A percentile compares a stretch with the other conserved stretches of the same genome.
Conservation (phyloP, 108 stramenopile species). For the Skeletonema marinoi region DNA sequence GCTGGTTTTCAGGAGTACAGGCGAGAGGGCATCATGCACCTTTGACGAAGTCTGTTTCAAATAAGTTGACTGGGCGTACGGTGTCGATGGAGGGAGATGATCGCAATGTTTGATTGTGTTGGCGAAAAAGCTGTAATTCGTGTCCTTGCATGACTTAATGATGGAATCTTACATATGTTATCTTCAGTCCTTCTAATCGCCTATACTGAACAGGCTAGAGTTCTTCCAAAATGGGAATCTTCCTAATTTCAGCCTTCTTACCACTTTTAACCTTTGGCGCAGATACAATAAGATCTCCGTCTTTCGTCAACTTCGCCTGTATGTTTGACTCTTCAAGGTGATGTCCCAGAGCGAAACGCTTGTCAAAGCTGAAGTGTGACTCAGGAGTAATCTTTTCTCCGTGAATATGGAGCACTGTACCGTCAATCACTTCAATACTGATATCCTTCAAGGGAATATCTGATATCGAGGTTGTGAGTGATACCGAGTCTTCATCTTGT, state of each 20-base stretch:
- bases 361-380: slow-evolving; percentile 34
- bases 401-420: slow-evolving; percentile 21
- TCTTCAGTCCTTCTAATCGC: no score
- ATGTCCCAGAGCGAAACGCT: slow-evolving; percentile 23
- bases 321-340: slow-evolving; percentile 21
- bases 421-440: slow-evolving; percentile 33
- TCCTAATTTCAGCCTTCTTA: slow-evolving; percentile 9
- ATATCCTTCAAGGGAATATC: slow-evolving; percentile 30
- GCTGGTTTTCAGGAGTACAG: not conserved
- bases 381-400: slow-evolving; percentile 11
- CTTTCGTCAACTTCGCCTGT: slow-evolving; percentile 28
- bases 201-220: no score
- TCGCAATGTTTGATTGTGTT: not conserved
- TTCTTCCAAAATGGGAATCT: slow-evolving; percentile 32
- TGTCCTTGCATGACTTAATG: no score
- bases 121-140: not conserved
- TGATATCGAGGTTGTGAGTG: slow-evolving; percentile 21
- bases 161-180: no score
- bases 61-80: not conserved
- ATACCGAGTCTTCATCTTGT: slow-evolving; percentile 17
- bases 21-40: not conserved
- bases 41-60: not conserved
- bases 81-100: not conserved
- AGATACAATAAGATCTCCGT: slow-evolving; percentile 20
- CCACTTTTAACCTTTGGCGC: slow-evolving; percentile 10